Percentiles rank a stretch among this genome's conserved stretches.
Conservation (phyloP, 306 rosid species). For the Boehmeria nivea region DNA sequence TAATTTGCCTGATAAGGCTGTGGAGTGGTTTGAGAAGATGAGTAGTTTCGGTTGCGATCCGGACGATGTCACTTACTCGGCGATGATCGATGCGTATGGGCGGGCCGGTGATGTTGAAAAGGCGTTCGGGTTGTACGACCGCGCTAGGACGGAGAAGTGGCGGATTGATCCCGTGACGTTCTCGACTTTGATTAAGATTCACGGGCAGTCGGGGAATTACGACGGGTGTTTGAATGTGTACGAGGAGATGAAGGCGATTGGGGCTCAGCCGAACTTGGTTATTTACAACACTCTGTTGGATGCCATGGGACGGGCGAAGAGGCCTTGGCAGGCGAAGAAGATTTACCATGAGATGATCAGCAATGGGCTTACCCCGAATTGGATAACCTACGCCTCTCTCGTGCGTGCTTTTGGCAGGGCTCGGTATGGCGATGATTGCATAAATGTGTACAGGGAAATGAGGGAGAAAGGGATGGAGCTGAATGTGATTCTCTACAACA, state of each 20-base stretch:
- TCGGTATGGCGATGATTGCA: conserved; percentile 60
- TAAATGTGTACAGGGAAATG: conserved; percentile 68
- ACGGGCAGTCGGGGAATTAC: conserved; percentile 54
- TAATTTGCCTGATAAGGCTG: conserved; percentile 51
- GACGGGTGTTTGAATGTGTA: conserved; percentile 77
- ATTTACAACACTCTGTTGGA: conserved; percentile 60
- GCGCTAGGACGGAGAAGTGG: conserved; percentile 76
- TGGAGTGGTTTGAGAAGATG: conserved; percentile 85
- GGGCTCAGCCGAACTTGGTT: conserved; percentile 51
- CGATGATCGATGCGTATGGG: conserved; percentile 71
- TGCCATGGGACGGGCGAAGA: conserved; percentile 70
- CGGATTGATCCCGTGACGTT: conserved; percentile 47
- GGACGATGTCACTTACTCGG: conserved; percentile 47
- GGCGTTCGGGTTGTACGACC: conserved; percentile 74
- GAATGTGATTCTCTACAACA: conserved; percentile 55
- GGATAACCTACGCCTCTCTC: conserved; percentile 62
- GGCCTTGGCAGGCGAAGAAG: conserved; percentile 64
- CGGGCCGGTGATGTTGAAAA: conserved; percentile 54
- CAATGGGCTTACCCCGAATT: conserved; percentile 52
- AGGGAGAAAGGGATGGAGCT: conserved; percentile 57
- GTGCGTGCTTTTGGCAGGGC: conserved; percentile 61
- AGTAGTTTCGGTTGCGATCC: conserved; percentile 51
- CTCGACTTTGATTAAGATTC: conserved; percentile 65
- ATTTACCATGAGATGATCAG: conserved; percentile 65
- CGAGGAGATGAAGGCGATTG: conserved; percentile 78